phyloP scores from a whole-genome alignment of 768 basidiomycete genomes.

The Leucocoprinus birnbaumii region DNA sequence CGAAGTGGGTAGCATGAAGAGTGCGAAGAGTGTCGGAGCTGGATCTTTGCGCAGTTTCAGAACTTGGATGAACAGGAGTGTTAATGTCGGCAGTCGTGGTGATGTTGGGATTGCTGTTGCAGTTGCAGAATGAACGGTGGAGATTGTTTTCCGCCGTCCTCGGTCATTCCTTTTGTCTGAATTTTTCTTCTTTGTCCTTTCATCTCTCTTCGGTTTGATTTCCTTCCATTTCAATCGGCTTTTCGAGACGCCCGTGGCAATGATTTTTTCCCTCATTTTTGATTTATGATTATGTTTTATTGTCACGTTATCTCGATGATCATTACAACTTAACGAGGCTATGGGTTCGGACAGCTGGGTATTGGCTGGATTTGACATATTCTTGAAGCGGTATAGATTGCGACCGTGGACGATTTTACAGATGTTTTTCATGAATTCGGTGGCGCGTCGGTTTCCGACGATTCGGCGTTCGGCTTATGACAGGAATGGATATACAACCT shows the following conservation, averaged over 20 bases:
- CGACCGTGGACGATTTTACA: too few species aligned
- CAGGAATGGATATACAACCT: too few species aligned
- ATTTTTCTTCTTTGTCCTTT: neutral
- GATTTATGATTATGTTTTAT: slow-evolving; percentile 14
- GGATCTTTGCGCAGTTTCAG: slow-evolving; percentile 34
- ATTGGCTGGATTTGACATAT: neutral
- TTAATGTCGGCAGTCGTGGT: slow-evolving; percentile 1
- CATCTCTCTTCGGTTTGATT: too few species aligned
- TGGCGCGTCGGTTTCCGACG: too few species aligned
- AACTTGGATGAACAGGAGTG: slow-evolving; percentile 36
- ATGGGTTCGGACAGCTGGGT: too few species aligned
- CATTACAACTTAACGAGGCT: neutral
- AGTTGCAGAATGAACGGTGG: slow-evolving; percentile 11
- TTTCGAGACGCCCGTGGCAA: too few species aligned
- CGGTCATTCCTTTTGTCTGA: neutral
- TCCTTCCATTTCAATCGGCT: too few species aligned
- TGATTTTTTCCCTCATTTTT: neutral
- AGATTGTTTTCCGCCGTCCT: neutral
- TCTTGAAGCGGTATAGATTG: too few species aligned
- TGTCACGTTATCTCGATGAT: neutral
- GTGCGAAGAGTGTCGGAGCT: slow-evolving; percentile 23
- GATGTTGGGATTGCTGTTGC: neutral
- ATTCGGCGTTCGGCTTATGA: too few species aligned
- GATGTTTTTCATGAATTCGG: too few species aligned
- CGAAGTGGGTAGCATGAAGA: slow-evolving; percentile 36